Evolutionary conservation across 495 filamentous ascomycete genomes (phyloP), one percentile per base, ranked within the genome.

Genomic region (Lophiostoma macrostomum): DNA sequence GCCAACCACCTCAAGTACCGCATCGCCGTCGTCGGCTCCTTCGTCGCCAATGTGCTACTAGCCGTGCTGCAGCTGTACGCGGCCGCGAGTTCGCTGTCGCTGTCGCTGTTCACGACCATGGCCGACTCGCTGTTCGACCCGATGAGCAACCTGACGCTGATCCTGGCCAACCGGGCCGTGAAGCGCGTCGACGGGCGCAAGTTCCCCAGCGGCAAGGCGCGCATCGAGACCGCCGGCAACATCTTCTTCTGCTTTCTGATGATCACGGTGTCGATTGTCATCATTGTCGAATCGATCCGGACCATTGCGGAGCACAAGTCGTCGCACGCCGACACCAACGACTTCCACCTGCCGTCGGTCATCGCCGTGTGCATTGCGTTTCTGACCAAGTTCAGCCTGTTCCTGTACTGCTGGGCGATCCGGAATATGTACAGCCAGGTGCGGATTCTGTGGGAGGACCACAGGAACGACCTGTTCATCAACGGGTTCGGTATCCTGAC

Each of bases 211-310:
- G 93, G 93, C 50, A 97, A 96, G 68, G 90, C 90, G 6, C 84
- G 93, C 18, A 87, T 98, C 43, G 93, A 98, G 70, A 97, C 90
- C 4, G 88, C 90, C 1, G 93, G 93, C 37, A 98, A 97, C 64
- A 97, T 98, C 60, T 81, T 85, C 56, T 98, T 98, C 76, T 96
- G 91, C 72, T 95, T 94, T 73, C 76, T 98, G 61, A 98, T 98
- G 93, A 87, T 81, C 38, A 74, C 88, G 37, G 91, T 98, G 14
- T 95, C 90, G 2, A 76, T 88, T 57, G 87, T 97, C 68, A 76
- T 98, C 19, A 89, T 98, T 54, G 90, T 91, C 34, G 85, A 95
- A 67, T 90, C 90, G 0, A 73, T 80, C 23, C 77, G 82, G 19
- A 85, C 94, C 29, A 73, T 98, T 6, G 74, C 67, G 10, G 61